Conservation (phyloP, 257 asterid genomes). For the Perilla frutescens region DNA sequence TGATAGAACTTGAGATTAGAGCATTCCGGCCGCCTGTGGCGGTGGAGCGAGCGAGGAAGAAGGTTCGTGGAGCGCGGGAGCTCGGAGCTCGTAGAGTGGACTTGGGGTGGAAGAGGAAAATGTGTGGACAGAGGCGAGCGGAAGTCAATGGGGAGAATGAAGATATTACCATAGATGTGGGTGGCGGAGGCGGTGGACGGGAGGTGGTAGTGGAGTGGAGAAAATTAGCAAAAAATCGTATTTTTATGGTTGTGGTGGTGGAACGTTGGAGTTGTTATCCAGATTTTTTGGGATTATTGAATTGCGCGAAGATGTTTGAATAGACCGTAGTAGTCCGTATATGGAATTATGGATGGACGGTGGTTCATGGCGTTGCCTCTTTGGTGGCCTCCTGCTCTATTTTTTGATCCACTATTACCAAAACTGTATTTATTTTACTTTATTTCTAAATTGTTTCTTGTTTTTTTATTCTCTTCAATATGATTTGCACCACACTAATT, state of each 20-base stretch:
- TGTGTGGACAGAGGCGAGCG: conserved; percentile 41
- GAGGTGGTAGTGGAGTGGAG: conserved; percentile 5
- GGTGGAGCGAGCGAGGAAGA: conserved; percentile 27
- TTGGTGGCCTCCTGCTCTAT: too few relatives aligned
- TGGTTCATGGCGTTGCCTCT: too few relatives aligned
- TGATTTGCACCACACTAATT: too few relatives aligned
- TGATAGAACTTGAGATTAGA: conserved; percentile 44
- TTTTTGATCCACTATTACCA: too few relatives aligned
- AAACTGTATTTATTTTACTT: too few relatives aligned
- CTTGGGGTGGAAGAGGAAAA: conserved; percentile 39
- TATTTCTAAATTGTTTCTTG: too few relatives aligned
- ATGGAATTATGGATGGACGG: too few relatives aligned
- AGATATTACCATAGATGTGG: conserved; percentile 49
- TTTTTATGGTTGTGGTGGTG: conserved; percentile 33
- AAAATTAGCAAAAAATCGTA: conserved; percentile 6
- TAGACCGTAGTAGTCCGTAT: too few relatives aligned
- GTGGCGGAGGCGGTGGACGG: conserved; percentile 13
- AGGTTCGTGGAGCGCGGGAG: conserved; percentile 30
- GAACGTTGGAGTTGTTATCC: conserved; percentile 36
- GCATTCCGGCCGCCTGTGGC: conserved; percentile 28
- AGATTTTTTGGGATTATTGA: conserved; percentile 27
- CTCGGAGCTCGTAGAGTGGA: conserved; percentile 27
- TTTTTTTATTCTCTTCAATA: too few relatives aligned
- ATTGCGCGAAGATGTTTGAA: conserved; percentile 34
- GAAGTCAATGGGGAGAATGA: conserved; percentile 45